Evolutionary conservation across 768 basidiomycete species (phyloP).

Genomic region (Suillus hirtellus): DNA sequence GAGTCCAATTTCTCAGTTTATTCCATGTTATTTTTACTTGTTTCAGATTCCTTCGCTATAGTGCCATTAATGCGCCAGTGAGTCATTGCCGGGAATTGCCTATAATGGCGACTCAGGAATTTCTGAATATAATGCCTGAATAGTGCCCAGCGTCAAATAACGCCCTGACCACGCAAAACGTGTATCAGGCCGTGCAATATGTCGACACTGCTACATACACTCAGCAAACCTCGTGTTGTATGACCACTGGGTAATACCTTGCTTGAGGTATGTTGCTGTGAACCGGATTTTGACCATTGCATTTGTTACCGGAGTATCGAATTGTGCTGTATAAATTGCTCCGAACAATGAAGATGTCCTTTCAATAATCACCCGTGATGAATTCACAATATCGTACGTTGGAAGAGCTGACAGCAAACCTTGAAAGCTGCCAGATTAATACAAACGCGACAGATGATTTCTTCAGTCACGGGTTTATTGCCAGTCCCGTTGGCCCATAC

Average conservation of each 20-base stretch:
- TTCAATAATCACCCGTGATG: neutral
- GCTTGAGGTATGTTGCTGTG: neutral
- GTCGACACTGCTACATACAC: neutral
- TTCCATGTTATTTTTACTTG: too few species aligned
- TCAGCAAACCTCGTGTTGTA: neutral
- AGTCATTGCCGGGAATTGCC: neutral
- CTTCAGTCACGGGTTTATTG: neutral
- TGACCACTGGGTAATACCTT: neutral
- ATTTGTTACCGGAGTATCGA: neutral
- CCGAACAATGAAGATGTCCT: neutral
- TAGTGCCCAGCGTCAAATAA: neutral
- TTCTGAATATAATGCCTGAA: too few species aligned
- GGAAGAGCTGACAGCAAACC: neutral
- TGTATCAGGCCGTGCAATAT: neutral
- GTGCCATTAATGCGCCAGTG: neutral
- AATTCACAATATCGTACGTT: neutral
- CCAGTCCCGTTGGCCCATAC: neutral
- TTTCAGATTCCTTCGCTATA: neutral
- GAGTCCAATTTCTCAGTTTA: neutral
- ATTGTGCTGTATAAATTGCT: neutral
- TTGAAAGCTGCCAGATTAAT: neutral
- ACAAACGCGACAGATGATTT: neutral
- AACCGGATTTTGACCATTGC: neutral
- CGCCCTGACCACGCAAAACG: neutral
- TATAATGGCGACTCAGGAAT: neutral